phyloP scores from a whole-genome alignment of 257 asterid genomes.

The Przewalskia tangutica region DNA sequence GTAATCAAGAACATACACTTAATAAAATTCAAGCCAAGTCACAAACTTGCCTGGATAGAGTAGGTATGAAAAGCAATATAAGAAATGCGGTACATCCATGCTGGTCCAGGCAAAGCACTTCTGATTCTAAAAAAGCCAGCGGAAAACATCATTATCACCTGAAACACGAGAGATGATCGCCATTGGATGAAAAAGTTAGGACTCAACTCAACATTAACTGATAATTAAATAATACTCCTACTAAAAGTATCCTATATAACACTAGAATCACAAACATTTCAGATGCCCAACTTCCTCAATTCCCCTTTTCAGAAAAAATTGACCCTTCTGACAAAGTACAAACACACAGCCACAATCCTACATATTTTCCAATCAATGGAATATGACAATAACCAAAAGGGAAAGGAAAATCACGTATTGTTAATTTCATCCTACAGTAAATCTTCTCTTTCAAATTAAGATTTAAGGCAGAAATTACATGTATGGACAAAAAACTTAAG shows the following conservation, averaged over 20 bases:
- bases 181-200: neutral
- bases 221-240: neutral
- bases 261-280: neutral
- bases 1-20: neutral
- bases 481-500: constrained; percentile 47
- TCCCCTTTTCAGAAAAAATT: neutral
- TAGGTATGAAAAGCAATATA: constrained; percentile 83
- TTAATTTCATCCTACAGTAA: neutral
- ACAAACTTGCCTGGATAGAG: constrained; percentile 68
- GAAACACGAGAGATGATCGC: constrained; percentile 11
- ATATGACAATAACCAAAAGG: neutral
- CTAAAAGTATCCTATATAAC: neutral
- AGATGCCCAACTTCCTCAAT: neutral
- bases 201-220: neutral
- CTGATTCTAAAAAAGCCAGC: constrained; percentile 86
- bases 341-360: neutral
- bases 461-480: constrained; percentile 41
- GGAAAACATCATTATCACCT: constrained; percentile 87
- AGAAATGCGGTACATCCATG: constrained; percentile 87
- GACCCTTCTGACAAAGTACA: neutral
- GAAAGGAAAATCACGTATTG: neutral
- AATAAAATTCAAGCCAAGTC: neutral
- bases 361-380: neutral
- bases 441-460: neutral
- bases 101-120: constrained; percentile 60